Conservation (phyloP, 768 basidiomycete species). For the Tubosaeta sp. region DNA sequence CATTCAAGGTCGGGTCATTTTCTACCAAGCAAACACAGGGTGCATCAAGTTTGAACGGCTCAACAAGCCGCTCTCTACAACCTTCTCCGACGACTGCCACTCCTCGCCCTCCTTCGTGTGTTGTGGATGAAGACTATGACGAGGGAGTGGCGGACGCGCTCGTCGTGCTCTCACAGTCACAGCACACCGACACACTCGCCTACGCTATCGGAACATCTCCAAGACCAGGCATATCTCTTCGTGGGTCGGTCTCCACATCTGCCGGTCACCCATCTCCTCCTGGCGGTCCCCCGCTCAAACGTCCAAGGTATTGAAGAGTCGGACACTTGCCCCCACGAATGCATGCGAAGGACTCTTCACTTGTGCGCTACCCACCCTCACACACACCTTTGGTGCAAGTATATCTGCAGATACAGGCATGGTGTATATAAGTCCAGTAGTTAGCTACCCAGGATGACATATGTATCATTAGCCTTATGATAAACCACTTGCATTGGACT, state of each 20-base stretch:
- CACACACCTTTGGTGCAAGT: too few relatives aligned
- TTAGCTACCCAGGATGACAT: too few relatives aligned
- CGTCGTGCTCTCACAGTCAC: slow-evolving; percentile 58
- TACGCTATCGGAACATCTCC: slow-evolving; percentile 51
- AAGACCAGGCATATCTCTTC: slow-evolving; percentile 47
- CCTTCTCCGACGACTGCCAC: slow-evolving; percentile 66
- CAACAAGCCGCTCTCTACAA: slow-evolving; percentile 59
- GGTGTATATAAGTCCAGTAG: too few relatives aligned
- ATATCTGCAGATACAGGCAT: too few relatives aligned
- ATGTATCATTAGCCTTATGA: too few relatives aligned
- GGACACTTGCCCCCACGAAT: too few relatives aligned
- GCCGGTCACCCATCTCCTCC: slow-evolving; percentile 58
- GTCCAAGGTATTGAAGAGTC: slow-evolving; percentile 43
- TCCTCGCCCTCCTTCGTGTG: slow-evolving; percentile 43
- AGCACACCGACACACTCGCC: slow-evolving; percentile 43
- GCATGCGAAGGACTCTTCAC: too few relatives aligned
- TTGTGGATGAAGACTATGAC: slow-evolving; percentile 73
- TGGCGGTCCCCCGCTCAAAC: slow-evolving; percentile 49
- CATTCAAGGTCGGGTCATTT: slow-evolving; percentile 30
- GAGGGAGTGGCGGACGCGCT: slow-evolving; percentile 86
- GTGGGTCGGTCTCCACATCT: slow-evolving; percentile 64
- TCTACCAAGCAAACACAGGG: slow-evolving; percentile 48
- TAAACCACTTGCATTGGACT: too few relatives aligned
- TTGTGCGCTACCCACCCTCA: too few relatives aligned
- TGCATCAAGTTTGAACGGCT: slow-evolving; percentile 61